A percentile compares a stretch with the other conserved stretches of the same genome.
These are phyloP conservation scores for Marchantia polymorpha DNA, from an alignment of 225 moss, liverwort and hornwort genomes.

Conservation along the genomic window DNA sequence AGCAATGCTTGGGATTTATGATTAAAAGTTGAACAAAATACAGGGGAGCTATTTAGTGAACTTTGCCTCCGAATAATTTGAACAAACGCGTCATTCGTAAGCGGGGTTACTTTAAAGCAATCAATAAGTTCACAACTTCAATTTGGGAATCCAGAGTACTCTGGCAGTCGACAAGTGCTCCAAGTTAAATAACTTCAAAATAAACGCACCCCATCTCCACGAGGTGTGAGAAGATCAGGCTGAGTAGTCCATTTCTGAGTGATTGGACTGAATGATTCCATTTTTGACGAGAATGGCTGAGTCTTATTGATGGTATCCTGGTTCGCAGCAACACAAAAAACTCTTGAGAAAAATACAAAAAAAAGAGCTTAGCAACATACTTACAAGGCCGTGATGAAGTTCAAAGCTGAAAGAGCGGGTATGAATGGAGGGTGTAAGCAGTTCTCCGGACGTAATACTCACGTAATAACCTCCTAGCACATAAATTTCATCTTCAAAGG, in stretches of 20 bases:
- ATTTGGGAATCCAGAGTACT: no score
- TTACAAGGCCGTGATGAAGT: background rate
- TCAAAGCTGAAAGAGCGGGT: background rate
- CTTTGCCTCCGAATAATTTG: no score
- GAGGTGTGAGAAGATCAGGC: constrained; percentile 68
- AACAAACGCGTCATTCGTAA: no score
- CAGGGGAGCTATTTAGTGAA: no score
- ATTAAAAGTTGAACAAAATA: no score
- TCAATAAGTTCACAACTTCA: no score
- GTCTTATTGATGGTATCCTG: constrained; percentile 35
- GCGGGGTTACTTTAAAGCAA: no score
- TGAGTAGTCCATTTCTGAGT: constrained; percentile 61
- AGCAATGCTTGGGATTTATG: no score
- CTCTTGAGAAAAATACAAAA: background rate
- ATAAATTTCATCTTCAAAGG: constrained; percentile 63
- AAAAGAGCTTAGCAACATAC: background rate
- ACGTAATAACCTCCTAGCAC: constrained; percentile 75
- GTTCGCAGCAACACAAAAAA: background rate
- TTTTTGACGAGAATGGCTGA: constrained; percentile 43
- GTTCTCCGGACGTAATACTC: constrained; percentile 20
- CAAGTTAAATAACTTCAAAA: background rate
- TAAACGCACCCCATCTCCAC: constrained; percentile 77
- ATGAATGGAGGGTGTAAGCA: no score
- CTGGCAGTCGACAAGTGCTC: no score
- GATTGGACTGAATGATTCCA: constrained; percentile 82